Evolutionary conservation across 1,284 basidiomycete genomes (phyloP), one percentile per base, ranked within the genome.

Genomic region (Phellopilus nigrolimitatus): DNA sequence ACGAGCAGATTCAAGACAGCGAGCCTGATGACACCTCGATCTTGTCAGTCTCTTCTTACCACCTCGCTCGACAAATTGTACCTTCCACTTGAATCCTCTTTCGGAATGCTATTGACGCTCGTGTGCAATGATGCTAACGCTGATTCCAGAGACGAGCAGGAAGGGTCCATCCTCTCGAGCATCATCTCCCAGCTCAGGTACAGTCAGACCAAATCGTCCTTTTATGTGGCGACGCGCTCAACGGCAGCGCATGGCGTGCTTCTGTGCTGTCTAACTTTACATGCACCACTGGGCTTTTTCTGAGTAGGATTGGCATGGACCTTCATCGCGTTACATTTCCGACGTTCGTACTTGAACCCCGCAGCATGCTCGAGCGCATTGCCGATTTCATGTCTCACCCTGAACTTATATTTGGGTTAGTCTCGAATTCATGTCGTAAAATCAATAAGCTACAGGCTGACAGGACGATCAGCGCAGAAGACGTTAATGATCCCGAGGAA

Each of bases 311-410:
- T 59, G 94, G 95, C 39, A 97, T 97, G 94, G 95, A 98, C 71
- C 79, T 97, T 47, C 86, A 84, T 59, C 90, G 92, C 69, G 92
- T 97, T 57, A 93, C 95, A 13, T 88, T 92, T 66, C 90, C 88
- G 40, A 97, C 93, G 0, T 97, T 97, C 62, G 94, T 97, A 0
- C 80, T 97, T 52, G 94, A 97, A 68, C 93, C 93, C 4, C 76
- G 93, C 61, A 89, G 87, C 62, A 91, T 97, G 84, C 79, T 95
- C 47, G 94, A 97, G 72, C 84, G 94, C 60, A 95, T 97, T 64
- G 97, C 94, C 36, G 97, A 99, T 74, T 99, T 99, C 69, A 95
- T 99, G 86, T 91, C 92, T 56, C 95, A 98, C 71, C 94, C 97
- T 22, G 95, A 99, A 71, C 84, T 98, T 64, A 87, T 99, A 66